Conservation (phyloP, 2,329 filamentous ascomycete genomes). For the Clonostachys solani region DNA sequence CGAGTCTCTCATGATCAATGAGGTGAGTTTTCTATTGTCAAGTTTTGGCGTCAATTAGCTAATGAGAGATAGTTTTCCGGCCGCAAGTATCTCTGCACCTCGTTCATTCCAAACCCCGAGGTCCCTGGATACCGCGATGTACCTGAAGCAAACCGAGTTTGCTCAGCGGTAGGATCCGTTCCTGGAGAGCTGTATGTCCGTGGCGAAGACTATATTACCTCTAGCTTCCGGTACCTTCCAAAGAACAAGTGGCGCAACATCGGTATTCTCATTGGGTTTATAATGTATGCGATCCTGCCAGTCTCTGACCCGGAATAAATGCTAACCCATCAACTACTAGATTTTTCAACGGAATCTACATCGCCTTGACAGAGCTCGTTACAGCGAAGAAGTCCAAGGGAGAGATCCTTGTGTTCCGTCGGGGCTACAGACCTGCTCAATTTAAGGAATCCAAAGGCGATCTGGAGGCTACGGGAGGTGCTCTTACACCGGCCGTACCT, state of each 20-base stretch:
- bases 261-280: constrained; percentile 56
- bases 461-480: constrained; percentile 39
- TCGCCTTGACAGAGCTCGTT: constrained; percentile 37
- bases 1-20: constrained; percentile 77
- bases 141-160: constrained; percentile 38
- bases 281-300: constrained; percentile 35
- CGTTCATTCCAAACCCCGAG: constrained; percentile 30
- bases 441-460: constrained; percentile 43
- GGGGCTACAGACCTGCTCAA: constrained; percentile 51
- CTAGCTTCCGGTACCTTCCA: constrained; percentile 51
- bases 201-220: constrained; percentile 52
- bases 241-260: constrained; percentile 52
- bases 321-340: constrained; percentile 38
- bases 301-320: constrained; percentile 3
- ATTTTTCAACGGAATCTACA: constrained; percentile 31
- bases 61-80: constrained; percentile 47
- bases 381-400: constrained; percentile 44
- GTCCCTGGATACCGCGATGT: constrained; percentile 17
- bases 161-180: constrained; percentile 52
- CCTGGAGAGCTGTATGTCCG: constrained; percentile 45
- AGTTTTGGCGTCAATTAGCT: too few species aligned
- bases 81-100: constrained; percentile 50
- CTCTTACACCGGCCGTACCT: neutral
- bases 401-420: constrained; percentile 51
- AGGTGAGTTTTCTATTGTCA: constrained; percentile 50